Evolutionary conservation across 2,329 filamentous ascomycete genomes (phyloP).

Genomic region (Rutstroemia sp.): DNA sequence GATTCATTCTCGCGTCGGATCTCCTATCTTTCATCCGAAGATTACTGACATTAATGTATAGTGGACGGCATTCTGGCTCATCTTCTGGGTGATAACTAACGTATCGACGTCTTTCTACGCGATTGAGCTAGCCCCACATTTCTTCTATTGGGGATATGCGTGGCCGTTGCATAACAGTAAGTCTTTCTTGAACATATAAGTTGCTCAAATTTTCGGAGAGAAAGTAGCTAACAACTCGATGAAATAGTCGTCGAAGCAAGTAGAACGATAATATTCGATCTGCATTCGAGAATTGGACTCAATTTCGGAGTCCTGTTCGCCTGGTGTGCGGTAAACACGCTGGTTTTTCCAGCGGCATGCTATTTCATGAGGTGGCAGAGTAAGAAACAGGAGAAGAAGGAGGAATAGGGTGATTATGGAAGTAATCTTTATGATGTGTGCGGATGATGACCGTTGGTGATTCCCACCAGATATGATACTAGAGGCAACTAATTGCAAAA

Average conservation of each 20-base stretch:
- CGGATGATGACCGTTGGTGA: too few species aligned
- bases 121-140: constrained; percentile 47
- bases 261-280: constrained; percentile 53
- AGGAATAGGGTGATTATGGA: not conserved
- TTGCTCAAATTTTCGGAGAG: too few species aligned
- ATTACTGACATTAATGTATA: not conserved
- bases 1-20: too few species aligned
- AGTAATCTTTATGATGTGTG: too few species aligned
- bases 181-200: constrained; percentile 13
- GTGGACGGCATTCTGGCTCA: constrained; percentile 2
- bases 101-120: constrained; percentile 54
- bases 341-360: constrained; percentile 44
- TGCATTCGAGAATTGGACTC: constrained; percentile 49
- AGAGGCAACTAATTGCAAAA: too few species aligned
- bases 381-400: constrained; percentile 18
- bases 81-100: constrained; percentile 43
- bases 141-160: constrained; percentile 56
- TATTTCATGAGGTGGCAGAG: constrained; percentile 37
- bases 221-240: not conserved
- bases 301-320: constrained; percentile 54
- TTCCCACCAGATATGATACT: too few species aligned
- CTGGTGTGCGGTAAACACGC: constrained; percentile 46
- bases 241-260: constrained; percentile 45
- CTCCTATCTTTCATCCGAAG: too few species aligned
- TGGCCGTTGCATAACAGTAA: constrained; percentile 55